Evolutionary conservation across 106 monocot species (phyloP).

Genomic region (Dioscorea dumetorum): DNA sequence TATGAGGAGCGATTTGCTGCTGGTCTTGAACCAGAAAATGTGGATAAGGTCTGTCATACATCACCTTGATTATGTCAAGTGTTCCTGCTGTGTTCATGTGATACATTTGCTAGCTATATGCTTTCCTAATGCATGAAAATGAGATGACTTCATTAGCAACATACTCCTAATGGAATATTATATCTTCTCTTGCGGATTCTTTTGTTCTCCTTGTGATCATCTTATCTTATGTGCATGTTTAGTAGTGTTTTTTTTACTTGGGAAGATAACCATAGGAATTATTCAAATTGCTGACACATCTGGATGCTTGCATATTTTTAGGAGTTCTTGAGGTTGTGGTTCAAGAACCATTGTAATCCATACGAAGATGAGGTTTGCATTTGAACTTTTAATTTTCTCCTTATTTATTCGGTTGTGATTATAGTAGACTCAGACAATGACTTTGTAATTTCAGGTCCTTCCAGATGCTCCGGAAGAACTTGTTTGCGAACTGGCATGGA

Average conservation of each 20-base stretch:
- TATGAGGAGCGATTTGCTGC: slow-evolving; percentile 60
- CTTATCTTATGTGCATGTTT: background rate
- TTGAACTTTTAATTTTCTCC: background rate
- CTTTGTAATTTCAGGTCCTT: slow-evolving; percentile 49
- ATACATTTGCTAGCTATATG: too few relatives aligned
- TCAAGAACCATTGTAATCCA: slow-evolving; percentile 89
- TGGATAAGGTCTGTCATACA: slow-evolving; percentile 68
- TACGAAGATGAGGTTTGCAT: slow-evolving; percentile 77
- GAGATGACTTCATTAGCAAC: background rate
- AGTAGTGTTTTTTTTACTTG: background rate
- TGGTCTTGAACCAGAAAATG: slow-evolving; percentile 93
- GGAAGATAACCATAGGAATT: background rate
- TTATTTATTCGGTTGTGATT: background rate
- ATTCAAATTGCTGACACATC: background rate
- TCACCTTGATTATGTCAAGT: background rate
- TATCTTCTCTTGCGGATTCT: background rate
- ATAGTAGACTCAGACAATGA: background rate
- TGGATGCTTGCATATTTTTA: slow-evolving; percentile 10
- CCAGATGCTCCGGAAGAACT: slow-evolving; percentile 89
- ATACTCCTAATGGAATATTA: background rate
- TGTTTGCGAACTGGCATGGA: slow-evolving; percentile 91
- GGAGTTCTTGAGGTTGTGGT: slow-evolving; percentile 97
- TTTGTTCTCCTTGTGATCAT: background rate
- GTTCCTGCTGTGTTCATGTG: background rate
- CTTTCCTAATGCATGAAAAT: too few relatives aligned